Evolutionary conservation across 768 basidiomycete species (phyloP), one percentile per base, ranked within the genome.

Genomic region (Heimioporus sp.): DNA sequence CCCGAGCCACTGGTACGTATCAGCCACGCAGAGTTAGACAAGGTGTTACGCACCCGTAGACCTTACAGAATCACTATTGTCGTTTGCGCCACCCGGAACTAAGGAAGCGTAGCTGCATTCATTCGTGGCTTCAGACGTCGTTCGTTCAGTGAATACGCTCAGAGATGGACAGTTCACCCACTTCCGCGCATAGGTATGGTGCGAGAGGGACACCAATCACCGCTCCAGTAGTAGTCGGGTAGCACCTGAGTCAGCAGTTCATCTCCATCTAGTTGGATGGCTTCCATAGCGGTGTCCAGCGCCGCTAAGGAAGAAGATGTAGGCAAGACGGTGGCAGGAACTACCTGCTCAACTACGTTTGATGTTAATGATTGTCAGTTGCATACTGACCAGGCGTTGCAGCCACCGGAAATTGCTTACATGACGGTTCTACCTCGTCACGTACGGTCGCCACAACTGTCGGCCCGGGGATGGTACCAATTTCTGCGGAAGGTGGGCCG

Each of bases 271-370:
- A 20, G 16, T 24, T 36, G 28, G 40, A 43, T 62, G 19, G n/a
- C 41, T 34, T 54, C 46, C 17, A 60, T 43, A 5, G 56, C 49
- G 10, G 43, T 46, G 28, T 62, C 59, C 20, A 60, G 49, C n/a
- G 34, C 19, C 20, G n/a, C 36, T 3, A 60, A 17, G 11, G 60
- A 60, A 38, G 41, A 54, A 11, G 59, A 59, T 19, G 46, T 16
- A 4, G 46, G 19, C 10, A 62, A 34, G 2, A 28, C 24, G 24
- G 24, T 28, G 24, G 24, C 17, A 10, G 39, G 17, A 17, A 20
- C 3, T 38, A 13, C 34, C 24, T 32, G 39, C 30, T 35, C 37
- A 28, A 52, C 46, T 16, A 15, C 7, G 12, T 15, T 43, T 21
- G 43, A 21, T 46, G 37, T 43, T 50, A 10, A 6, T 13, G 12